phyloP scores from a whole-genome alignment of 805 yeast genomes.

The Saccharomycopsis microspora region DNA sequence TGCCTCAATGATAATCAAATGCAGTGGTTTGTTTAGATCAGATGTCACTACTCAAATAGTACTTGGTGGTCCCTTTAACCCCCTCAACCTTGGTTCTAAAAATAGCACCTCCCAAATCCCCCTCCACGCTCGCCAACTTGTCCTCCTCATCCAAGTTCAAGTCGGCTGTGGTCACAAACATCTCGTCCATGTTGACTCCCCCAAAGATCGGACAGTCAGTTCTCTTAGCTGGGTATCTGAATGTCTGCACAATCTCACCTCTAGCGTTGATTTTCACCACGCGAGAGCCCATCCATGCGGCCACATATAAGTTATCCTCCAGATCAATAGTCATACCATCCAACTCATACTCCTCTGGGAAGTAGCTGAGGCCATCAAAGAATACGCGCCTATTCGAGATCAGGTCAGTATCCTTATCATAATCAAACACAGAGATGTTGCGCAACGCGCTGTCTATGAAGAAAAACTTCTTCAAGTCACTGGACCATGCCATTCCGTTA shows the following conservation, averaged over 20 bases:
- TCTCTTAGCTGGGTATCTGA: constrained; percentile 45
- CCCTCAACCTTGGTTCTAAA: constrained; percentile 27
- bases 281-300: constrained; percentile 51
- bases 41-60: constrained; percentile 1
- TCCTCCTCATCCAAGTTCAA: constrained; percentile 31
- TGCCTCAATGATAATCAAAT: too few relatives aligned
- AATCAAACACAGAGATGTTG: constrained; percentile 37
- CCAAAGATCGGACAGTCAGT: constrained; percentile 60
- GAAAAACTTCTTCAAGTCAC: constrained; percentile 30
- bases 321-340: constrained; percentile 65
- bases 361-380: constrained; percentile 25
- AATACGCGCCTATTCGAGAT: constrained; percentile 27
- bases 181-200: constrained; percentile 43
- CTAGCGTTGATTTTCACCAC: constrained; percentile 37
- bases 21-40: background rate
- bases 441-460: constrained; percentile 42
- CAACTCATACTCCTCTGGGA: constrained; percentile 43
- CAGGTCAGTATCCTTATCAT: constrained; percentile 26
- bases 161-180: constrained; percentile 63
- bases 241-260: constrained; percentile 42
- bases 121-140: constrained; percentile 21
- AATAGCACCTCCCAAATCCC: constrained; percentile 50
- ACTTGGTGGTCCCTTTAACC: constrained; percentile 7
- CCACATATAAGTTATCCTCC: constrained; percentile 45
- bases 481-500: constrained; percentile 59